Base-by-base conservation (phyloP, 2,329 filamentous ascomycete genomes). In the Neofusicoccum sp. region DNA sequence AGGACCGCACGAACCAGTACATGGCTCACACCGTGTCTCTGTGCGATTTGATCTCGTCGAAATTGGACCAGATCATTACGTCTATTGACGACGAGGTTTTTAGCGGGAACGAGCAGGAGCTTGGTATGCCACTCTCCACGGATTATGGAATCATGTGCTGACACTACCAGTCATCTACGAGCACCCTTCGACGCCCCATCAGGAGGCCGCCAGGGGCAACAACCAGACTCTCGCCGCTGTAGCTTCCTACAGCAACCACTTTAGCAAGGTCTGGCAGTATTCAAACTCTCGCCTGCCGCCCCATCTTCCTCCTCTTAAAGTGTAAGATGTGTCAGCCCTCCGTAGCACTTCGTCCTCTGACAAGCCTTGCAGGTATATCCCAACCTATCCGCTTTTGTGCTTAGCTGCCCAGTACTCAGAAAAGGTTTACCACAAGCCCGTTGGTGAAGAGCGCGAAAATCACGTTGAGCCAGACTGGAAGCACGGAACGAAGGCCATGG, bases 401-500 rank as follows among this genome's bases (percentile, higher is more conserved):
- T 82, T 94, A 8, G 92, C 92, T 2, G 91, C 92, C 0, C 86
- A 89, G 65, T 93, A 92, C 73, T 91, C 92, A 0, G 85, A 89
- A 66, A 83, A 85, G 39, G 92, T 91, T 2, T 96, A 96, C 74
- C 82, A 85, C 45, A 83, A 84, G 39, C 87, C 91, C 0, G 78
- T 79, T 0, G 84, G 84, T 1, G 79, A 82, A 28, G 89, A 93
- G 74, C 82, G 83, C 11, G 86, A 91, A 68, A 83, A 88, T 2
- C 89, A 91, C 67, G 83, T 95, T 39, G 83, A 87, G 39, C 86
- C 90, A 3, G 87, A 93, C 73, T 90, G 88, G 84, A 82, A 83
- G 22, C 82, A 84, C 3, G 91, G 91, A n/a, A 90, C 91, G 1
- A 94, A 93, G 73, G 89, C 92, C 29, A 94, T 94, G 88, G 87